Conservation (phyloP, 2,329 filamentous ascomycete genomes). For the Coccinonectria pachysandricola region DNA sequence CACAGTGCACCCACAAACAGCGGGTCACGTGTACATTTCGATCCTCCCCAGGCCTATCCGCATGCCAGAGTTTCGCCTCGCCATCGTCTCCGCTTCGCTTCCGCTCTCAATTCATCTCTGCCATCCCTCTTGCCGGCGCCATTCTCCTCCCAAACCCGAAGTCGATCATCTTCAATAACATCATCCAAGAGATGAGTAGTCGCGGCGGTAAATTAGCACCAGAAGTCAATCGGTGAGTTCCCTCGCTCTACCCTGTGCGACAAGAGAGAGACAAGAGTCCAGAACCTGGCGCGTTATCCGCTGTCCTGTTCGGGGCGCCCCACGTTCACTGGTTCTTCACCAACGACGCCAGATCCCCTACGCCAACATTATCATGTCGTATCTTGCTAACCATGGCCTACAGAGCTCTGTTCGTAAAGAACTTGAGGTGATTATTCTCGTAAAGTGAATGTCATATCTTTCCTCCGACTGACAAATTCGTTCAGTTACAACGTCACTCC, state of each 20-base stretch:
- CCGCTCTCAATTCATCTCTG: conserved; percentile 18
- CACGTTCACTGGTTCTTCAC: conserved; percentile 5
- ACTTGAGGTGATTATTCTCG: conserved; percentile 97
- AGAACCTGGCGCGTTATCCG: conserved; percentile 7
- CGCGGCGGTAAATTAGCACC: conserved; percentile 93
- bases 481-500: conserved; percentile 95
- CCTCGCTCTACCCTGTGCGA: too few species aligned
- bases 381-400: conserved; percentile 22
- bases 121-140: conserved; percentile 16
- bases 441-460: too few species aligned
- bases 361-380: conserved; percentile 1
- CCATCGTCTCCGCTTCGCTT: conserved; percentile 21
- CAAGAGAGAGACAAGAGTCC: too few species aligned
- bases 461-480: conserved; percentile 42
- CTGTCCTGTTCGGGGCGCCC: conserved; percentile 5
- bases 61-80: conserved; percentile 18
- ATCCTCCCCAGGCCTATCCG: conserved; percentile 16
- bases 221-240: conserved; percentile 84
- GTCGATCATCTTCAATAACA: conserved; percentile 22
- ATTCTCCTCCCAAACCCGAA: conserved; percentile 17
- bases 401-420: conserved; percentile 99
- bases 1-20: too few species aligned
- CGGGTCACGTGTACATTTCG: conserved; percentile 17
- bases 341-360: conserved; percentile 4
- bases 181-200: conserved; percentile 83